Evolutionary conservation across 2,329 filamentous ascomycete genomes (phyloP), one percentile per base, ranked within the genome.

Genomic region (Fusarium graminum): DNA sequence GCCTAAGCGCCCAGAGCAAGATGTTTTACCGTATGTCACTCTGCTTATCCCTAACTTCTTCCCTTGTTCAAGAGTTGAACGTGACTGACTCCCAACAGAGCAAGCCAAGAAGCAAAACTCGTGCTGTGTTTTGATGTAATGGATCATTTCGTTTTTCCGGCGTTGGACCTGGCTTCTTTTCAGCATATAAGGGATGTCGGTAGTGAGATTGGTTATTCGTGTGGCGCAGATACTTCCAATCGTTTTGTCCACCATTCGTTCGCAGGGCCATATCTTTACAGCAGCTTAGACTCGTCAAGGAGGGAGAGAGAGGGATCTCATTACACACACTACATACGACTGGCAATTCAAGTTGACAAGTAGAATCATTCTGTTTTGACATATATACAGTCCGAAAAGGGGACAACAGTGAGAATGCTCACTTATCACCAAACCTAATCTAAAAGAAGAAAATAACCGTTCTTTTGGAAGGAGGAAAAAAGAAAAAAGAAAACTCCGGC

Each of bases 1-100:
- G 90, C 13, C 80, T 99, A 74, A 97, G 92, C 80, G 87, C 88
- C 47, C 92, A 95, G 84, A 97, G 93, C 82, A 98, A 97, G 86
- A 94, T 96, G 91, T 99, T 99, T 79, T 98, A 98, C 79, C 93
- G 90, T 90, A 79, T 73, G 85, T 81, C 22, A 8, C 16, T 36
- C 32, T 19, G 14, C 28, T 47, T 53, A 56, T 62, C 22, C 16
- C 29, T 16, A 42, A 51, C 10, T 14, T 22, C 17, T 9, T 7
- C 38, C 49, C 47, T 32, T 22, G 41, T 17, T 14, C 17, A 29
- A 29, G 3, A 29, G 28, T 17, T 12, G 7, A 40, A 42, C 16
- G 9, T 16, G 53, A 66, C 67, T 30, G 47, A 41, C 25, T 51
- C 60, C 63, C 28, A 51, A 17, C 52, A 85, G 83, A 82, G 78